Percentiles rank a stretch among this genome's conserved stretches.
These are phyloP conservation scores for Hymenoscyphus salicellus DNA, from an alignment of 2,329 filamentous ascomycete species.

Conservation along the genomic window DNA sequence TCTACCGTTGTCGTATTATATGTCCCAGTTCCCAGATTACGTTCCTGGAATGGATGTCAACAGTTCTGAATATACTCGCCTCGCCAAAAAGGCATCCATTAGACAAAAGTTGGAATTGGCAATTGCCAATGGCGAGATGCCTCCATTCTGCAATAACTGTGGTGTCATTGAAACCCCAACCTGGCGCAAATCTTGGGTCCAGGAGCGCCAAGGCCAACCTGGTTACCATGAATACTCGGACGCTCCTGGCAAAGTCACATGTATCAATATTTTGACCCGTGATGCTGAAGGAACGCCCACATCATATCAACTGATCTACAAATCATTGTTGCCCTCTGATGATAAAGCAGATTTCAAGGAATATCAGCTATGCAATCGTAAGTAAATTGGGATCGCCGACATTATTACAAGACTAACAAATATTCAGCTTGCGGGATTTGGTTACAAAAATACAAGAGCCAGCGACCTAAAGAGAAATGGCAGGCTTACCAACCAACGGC, in stretches of 20 bases:
- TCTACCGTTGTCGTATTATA: constrained; percentile 5
- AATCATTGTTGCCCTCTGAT: constrained; percentile 59
- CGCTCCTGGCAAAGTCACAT: constrained; percentile 69
- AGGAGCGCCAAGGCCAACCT: constrained; percentile 67
- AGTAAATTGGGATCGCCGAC: constrained; percentile 39
- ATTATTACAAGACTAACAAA: constrained; percentile 33
- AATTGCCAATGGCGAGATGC: constrained; percentile 77
- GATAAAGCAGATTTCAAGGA: constrained; percentile 68
- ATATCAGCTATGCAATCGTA: constrained; percentile 82
- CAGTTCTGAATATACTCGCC: constrained; percentile 16
- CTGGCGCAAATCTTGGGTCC: constrained; percentile 91
- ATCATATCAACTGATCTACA: constrained; percentile 75
- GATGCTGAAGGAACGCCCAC: constrained; percentile 61
- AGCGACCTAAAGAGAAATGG: constrained; percentile 83
- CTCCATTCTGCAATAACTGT: constrained; percentile 87
- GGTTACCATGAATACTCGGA: constrained; percentile 68
- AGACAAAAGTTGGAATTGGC: constrained; percentile 58
- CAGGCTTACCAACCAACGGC: constrained; percentile 39
- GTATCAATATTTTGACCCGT: constrained; percentile 64
- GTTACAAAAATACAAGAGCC: constrained; percentile 82
- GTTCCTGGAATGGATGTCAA: not conserved
- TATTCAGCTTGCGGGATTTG: constrained; percentile 79
- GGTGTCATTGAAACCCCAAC: constrained; percentile 94
- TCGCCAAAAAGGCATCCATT: constrained; percentile 33
- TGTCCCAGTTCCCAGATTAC: constrained; percentile 6